phyloP scores from a whole-genome alignment of 306 rosid species.

The Begonia fuchsioides region DNA sequence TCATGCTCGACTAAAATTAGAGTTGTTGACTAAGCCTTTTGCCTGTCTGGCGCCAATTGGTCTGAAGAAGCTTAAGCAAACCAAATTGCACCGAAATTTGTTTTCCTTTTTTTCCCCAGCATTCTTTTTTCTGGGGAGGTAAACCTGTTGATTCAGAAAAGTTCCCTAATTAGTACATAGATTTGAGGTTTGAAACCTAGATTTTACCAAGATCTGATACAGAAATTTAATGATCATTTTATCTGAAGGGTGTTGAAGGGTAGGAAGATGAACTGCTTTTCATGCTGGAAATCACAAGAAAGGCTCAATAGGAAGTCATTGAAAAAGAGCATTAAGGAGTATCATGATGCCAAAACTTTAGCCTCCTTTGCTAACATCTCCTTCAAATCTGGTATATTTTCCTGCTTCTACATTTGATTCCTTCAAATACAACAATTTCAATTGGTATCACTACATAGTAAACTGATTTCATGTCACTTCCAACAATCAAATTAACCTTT shows the following conservation, averaged over 20 bases:
- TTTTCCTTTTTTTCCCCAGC: not conserved
- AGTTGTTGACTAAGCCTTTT: not conserved
- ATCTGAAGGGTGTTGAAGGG: constrained; percentile 9
- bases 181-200: not conserved
- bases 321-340: constrained; percentile 43
- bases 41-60: not conserved
- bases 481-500: too few species aligned
- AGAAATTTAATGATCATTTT: constrained; percentile 4
- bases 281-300: constrained; percentile 46
- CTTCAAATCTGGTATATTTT: constrained; percentile 41
- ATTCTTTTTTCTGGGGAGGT: not conserved
- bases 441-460: too few species aligned
- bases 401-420: not conserved
- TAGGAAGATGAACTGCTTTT: constrained; percentile 58
- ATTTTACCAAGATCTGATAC: constrained; percentile 2
- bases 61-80: not conserved
- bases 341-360: constrained; percentile 31
- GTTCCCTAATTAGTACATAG: not conserved
- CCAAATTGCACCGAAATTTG: not conserved
- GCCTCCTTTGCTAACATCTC: constrained; percentile 54
- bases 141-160: not conserved
- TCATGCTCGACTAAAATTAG: not conserved
- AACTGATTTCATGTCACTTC: too few species aligned
- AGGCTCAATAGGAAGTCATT: constrained; percentile 25
- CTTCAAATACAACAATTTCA: not conserved